Percentiles rank a stretch among this genome's conserved stretches.
Conservation (phyloP, 2,329 filamentous ascomycete genomes). For the Tolypocladium album region DNA sequence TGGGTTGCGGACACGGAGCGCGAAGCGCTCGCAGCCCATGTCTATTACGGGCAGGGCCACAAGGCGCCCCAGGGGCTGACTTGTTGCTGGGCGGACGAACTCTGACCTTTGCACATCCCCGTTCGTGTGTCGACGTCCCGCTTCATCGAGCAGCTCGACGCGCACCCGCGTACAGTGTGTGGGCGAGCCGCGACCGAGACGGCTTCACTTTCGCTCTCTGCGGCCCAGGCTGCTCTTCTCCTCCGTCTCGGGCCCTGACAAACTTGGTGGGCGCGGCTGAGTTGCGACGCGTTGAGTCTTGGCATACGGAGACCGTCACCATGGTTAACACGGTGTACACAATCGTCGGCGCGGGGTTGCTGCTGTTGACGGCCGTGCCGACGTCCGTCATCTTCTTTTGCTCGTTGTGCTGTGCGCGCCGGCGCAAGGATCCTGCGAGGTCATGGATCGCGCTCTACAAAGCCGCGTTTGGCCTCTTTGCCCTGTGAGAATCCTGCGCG, state of each 20-base stretch:
- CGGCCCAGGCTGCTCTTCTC: background rate
- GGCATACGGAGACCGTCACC: background rate
- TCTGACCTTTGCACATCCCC: background rate
- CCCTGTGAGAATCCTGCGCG: conserved; percentile 9
- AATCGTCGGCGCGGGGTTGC: conserved; percentile 1
- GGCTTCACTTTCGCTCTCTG: background rate
- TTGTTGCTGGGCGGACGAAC: background rate
- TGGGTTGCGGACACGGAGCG: background rate
- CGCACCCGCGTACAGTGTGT: background rate
- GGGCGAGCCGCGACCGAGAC: background rate
- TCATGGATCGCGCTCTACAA: conserved; percentile 14
- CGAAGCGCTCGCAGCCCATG: background rate
- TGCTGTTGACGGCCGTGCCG: conserved; percentile 8
- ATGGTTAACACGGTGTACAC: background rate
- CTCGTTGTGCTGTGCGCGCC: conserved; percentile 10
- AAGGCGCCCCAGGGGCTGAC: background rate
- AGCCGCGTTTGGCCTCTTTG: conserved; percentile 11
- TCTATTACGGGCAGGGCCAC: background rate
- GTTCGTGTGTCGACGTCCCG: background rate
- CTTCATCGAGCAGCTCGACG: background rate
- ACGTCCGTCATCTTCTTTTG: conserved; percentile 10
- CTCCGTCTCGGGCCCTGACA: background rate
- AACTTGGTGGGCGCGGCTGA: too few species aligned
- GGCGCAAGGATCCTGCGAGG: conserved; percentile 12
- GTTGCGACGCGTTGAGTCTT: background rate